phyloP scores from a whole-genome alignment of 768 basidiomycete genomes.

The Kondoa subrosea region DNA sequence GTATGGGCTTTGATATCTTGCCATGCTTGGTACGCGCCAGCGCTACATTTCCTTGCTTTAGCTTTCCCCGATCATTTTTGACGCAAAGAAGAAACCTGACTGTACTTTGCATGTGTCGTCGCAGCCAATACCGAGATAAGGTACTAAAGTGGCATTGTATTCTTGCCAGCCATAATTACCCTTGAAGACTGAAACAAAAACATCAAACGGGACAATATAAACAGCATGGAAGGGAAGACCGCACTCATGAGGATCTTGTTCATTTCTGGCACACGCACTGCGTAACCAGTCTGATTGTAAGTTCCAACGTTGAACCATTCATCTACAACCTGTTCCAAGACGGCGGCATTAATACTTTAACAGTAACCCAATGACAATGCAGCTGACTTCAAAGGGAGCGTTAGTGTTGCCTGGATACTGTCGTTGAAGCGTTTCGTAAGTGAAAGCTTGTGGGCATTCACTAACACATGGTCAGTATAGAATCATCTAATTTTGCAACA shows the following conservation, averaged over 20 bases:
- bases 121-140: constrained; percentile 17
- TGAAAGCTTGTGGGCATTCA: constrained; percentile 16
- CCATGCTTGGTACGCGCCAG: constrained; percentile 18
- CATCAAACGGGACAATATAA: not conserved
- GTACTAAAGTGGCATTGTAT: constrained; percentile 16
- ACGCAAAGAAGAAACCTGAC: too few species aligned
- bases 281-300: constrained; percentile 12
- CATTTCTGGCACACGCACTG: constrained; percentile 18
- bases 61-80: too few species aligned
- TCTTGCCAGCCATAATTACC: constrained; percentile 21
- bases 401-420: constrained; percentile 19
- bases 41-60: too few species aligned
- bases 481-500: too few species aligned
- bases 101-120: constrained; percentile 15
- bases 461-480: too few species aligned
- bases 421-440: constrained; percentile 11
- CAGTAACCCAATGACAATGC: constrained; percentile 13
- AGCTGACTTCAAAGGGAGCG: constrained; percentile 16
- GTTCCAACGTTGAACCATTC: not conserved
- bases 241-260: constrained; percentile 20
- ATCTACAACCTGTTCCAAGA: not conserved
- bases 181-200: not conserved
- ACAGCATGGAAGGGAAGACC: not conserved
- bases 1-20: constrained; percentile 15
- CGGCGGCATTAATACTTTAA: constrained; percentile 4